Evolutionary conservation across 371 early-diverging fungal species (phyloP), one percentile per base, ranked within the genome.

Genomic region (Homolaphlyctis polyrhiza): DNA sequence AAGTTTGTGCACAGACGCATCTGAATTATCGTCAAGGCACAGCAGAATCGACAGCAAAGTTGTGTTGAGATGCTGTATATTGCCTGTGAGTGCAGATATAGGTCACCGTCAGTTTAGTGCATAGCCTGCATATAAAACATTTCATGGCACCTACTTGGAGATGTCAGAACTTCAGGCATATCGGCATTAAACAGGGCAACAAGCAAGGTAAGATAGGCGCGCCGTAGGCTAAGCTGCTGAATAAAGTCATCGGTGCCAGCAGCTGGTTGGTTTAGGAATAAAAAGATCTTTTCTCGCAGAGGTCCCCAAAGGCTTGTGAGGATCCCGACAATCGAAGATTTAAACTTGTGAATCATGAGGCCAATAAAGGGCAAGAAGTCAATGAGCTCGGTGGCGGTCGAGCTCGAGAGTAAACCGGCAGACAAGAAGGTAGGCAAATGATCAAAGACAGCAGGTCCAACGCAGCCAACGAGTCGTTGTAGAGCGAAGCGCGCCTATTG

Each of bases 201-300:
- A 54, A 97, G 64, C 73, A 95, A 91, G 6, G 82, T 83, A 35
- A 97, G 75, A 65, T 95, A 96, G 0, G 90, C 82, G 71, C 88
- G 88, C 35, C 90, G 87, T 35, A 97, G 81, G 29, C 91, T 90
- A 13, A 83, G 73, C 58, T 90, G 74, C 43, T 89, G 75, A 48
- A 93, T 64, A 0, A 86, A 85, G 70, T 95, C 96, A 69, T 97
- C 97, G 0, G 93, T 94, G 14, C 97, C 97, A 59, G 84, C 79
- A 0, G 93, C 87, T 0, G 86, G 77, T 64, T 90, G 88, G 68
- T 92, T 89, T 28, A 95, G 74, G 63, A 92, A 89, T 54, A 81
- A 80, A 69, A 92, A 93, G 27, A 92, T 91, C 47, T 90, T 87
- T 61, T 89, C 87, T 1, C 93, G 78, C 50, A 95, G 76, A 0